These are phyloP conservation scores for barley (Hordeum vulgare) DNA, from an alignment of 176 grass and related monocot genomes.

Conservation along the genomic window DNA sequence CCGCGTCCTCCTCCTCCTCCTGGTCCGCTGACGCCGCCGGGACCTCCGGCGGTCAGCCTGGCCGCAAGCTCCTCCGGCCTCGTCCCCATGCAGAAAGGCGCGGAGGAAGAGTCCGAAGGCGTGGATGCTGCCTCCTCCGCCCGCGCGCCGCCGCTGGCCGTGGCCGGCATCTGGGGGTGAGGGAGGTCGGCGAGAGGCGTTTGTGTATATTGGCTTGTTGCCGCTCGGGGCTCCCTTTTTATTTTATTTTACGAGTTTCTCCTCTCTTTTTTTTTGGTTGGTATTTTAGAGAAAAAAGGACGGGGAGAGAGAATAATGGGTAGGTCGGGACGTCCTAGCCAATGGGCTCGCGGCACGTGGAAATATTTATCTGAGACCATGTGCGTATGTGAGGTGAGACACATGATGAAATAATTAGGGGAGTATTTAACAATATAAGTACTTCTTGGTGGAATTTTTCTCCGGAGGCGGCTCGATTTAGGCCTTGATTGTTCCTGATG, in stretches of 20 bases:
- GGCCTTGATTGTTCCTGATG: background rate
- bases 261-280: slow-evolving; percentile 20
- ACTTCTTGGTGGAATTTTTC: background rate
- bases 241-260: background rate
- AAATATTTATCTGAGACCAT: background rate
- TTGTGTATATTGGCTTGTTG: slow-evolving; percentile 13
- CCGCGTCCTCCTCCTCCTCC: background rate
- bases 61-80: slow-evolving; percentile 59
- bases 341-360: slow-evolving; percentile 4
- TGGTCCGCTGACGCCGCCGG: background rate
- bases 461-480: background rate
- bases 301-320: background rate
- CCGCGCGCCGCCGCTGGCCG: slow-evolving; percentile 53
- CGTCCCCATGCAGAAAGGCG: slow-evolving; percentile 34
- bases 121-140: slow-evolving; percentile 19
- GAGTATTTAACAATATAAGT: background rate
- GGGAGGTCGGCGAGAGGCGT: slow-evolving; percentile 15
- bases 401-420: slow-evolving; percentile 17
- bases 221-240: slow-evolving; percentile 6
- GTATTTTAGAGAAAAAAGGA: slow-evolving; percentile 15
- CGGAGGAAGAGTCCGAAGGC: background rate
- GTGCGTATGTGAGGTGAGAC: slow-evolving; percentile 20
- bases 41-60: slow-evolving; percentile 32
- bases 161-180: slow-evolving; percentile 47
- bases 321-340: background rate